Conservation (phyloP, 2,329 filamentous ascomycete species). For the Teratosphaeria pseudoeucalypti region DNA sequence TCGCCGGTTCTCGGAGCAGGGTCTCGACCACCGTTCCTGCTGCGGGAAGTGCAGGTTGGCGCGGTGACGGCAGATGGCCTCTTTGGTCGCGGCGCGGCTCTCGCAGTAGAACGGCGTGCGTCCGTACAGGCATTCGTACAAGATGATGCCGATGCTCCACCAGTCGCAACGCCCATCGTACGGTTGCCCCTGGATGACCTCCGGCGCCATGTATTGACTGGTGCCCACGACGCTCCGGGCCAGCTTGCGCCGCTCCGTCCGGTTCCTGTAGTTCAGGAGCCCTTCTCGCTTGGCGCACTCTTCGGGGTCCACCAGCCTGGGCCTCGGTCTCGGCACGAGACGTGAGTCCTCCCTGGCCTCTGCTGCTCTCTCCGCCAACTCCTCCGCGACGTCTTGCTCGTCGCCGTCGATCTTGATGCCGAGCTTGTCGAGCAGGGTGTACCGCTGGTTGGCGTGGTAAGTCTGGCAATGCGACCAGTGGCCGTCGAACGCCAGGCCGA, state of each 20-base stretch:
- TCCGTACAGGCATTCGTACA: conserved; percentile 90
- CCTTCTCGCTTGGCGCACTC: conserved; percentile 21
- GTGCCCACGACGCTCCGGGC: conserved; percentile 86
- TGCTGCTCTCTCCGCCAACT: conserved; percentile 12
- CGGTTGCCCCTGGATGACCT: conserved; percentile 68
- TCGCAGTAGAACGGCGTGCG: conserved; percentile 82
- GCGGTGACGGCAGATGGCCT: conserved; percentile 69
- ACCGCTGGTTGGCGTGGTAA: conserved; percentile 76
- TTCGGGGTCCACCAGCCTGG: conserved; percentile 12
- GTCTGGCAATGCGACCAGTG: conserved; percentile 86
- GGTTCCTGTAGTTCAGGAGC: conserved; percentile 34
- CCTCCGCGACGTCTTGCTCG: conserved; percentile 53
- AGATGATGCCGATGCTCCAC: conserved; percentile 92
- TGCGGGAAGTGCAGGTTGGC: conserved; percentile 61
- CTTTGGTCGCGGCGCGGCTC: conserved; percentile 71
- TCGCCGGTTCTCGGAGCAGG: conserved; percentile 33
- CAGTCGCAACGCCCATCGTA: conserved; percentile 94
- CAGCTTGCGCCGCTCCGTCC: conserved; percentile 51
- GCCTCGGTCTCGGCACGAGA: background rate
- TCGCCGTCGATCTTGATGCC: conserved; percentile 67
- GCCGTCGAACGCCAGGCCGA: conserved; percentile 88
- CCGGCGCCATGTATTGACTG: conserved; percentile 96
- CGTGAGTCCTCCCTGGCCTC: conserved; percentile 6
- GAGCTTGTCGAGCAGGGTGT: conserved; percentile 66
- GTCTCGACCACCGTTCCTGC: conserved; percentile 41